Percentiles rank a stretch among this genome's conserved stretches.
phyloP scores from a whole-genome alignment of 345 rosid genomes.

The Noccaea bulbosa region DNA sequence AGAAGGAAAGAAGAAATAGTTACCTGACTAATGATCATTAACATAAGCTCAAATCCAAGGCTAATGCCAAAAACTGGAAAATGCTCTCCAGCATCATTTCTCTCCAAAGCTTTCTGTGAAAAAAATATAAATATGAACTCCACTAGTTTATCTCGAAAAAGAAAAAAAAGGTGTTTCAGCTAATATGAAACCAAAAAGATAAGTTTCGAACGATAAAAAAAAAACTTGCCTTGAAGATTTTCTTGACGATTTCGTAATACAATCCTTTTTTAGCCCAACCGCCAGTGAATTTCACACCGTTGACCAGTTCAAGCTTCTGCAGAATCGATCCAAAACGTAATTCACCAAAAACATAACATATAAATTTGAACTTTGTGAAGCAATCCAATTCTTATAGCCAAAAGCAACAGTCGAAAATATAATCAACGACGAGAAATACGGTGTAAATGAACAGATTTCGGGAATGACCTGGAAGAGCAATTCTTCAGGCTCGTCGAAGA shows the following conservation, averaged over 20 bases:
- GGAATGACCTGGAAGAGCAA: slow-evolving; percentile 64
- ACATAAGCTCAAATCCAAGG: slow-evolving; percentile 83
- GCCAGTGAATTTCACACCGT: slow-evolving; percentile 87
- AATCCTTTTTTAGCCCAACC: slow-evolving; percentile 86
- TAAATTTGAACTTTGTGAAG: too few relatives aligned
- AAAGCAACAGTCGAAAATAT: neutral
- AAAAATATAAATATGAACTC: neutral
- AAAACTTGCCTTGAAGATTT: slow-evolving; percentile 55
- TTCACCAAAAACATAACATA: neutral
- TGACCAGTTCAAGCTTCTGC: slow-evolving; percentile 82
- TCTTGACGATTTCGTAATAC: slow-evolving; percentile 54
- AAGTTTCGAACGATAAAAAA: neutral
- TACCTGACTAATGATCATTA: slow-evolving; percentile 84
- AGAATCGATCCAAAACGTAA: neutral
- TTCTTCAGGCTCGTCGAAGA: slow-evolving; percentile 79
- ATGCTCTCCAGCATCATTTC: slow-evolving; percentile 76
- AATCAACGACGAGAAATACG: neutral
- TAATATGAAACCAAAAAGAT: neutral
- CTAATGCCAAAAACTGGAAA: slow-evolving; percentile 83
- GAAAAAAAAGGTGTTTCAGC: neutral
- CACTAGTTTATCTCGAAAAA: too few relatives aligned
- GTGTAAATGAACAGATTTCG: too few relatives aligned
- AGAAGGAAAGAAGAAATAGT: slow-evolving; percentile 17
- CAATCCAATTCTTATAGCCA: too few relatives aligned
- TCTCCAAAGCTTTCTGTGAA: slow-evolving; percentile 71